These are phyloP conservation scores for Mycena polygramma DNA, from an alignment of 768 basidiomycete genomes.

Conservation along the genomic window DNA sequence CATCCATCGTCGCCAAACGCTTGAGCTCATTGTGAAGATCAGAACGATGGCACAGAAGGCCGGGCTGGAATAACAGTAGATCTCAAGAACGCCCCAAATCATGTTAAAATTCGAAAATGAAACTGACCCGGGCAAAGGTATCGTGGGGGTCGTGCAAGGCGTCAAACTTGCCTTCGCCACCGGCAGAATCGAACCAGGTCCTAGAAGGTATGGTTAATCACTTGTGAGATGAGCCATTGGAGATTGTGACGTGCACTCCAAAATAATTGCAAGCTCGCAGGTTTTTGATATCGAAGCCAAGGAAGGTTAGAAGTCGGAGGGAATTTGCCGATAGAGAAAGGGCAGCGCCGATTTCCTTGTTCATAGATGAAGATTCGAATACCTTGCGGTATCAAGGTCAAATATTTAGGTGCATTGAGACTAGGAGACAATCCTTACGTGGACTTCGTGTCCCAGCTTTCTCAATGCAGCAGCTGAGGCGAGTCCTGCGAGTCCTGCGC, in stretches of 20 bases:
- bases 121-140: not conserved
- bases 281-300: not conserved
- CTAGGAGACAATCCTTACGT: not conserved
- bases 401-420: too few species aligned
- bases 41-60: not conserved
- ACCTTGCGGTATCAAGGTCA: not conserved
- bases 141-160: not conserved
- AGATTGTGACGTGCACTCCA: not conserved
- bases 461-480: not conserved
- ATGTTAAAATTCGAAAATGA: not conserved
- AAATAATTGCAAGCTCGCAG: not conserved
- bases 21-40: constrained; percentile 11
- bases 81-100: not conserved
- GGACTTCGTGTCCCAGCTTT: not conserved
- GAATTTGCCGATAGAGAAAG: not conserved
- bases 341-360: not conserved
- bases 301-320: not conserved
- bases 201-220: not conserved
- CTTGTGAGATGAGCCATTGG: not conserved
- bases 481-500: not conserved
- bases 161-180: not conserved
- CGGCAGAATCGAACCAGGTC: not conserved
- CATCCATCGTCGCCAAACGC: constrained; percentile 1
- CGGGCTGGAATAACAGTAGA: not conserved
- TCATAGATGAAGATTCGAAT: not conserved